A percentile compares a stretch with the other conserved stretches of the same genome.
These are phyloP conservation scores for Cladophialophora immunda DNA, from an alignment of 2,329 filamentous ascomycete species.

Conservation along the genomic window DNA sequence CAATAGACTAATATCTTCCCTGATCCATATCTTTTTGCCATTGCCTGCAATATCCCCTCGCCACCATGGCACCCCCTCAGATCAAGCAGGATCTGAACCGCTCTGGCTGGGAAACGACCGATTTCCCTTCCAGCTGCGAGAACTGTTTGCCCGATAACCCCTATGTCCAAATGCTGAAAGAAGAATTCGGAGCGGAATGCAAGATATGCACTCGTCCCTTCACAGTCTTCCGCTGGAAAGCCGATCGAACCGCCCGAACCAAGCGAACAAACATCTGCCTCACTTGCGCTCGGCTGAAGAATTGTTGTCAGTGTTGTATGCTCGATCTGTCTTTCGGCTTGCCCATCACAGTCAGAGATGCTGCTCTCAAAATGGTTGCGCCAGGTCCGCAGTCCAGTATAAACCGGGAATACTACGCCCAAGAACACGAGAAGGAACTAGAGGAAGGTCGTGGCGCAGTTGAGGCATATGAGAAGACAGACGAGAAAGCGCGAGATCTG, in stretches of 20 bases:
- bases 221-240: constrained; percentile 94
- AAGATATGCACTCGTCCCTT: constrained; percentile 93
- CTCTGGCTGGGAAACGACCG: constrained; percentile 87
- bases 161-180: constrained; percentile 98
- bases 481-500: constrained; percentile 93
- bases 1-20: not conserved
- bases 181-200: constrained; percentile 90
- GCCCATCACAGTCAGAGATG: constrained; percentile 93
- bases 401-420: constrained; percentile 96
- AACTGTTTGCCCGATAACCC: constrained; percentile 95
- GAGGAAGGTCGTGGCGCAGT: constrained; percentile 86
- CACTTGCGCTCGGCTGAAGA: constrained; percentile 95
- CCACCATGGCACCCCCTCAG: constrained; percentile 76
- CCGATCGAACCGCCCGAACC: constrained; percentile 87
- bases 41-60: not conserved
- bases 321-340: constrained; percentile 95
- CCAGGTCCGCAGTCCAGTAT: constrained; percentile 91
- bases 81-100: constrained; percentile 97
- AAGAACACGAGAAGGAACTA: constrained; percentile 94
- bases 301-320: constrained; percentile 99
- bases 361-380: constrained; percentile 96
- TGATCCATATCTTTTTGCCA: not conserved
- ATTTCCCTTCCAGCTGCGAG: constrained; percentile 69
- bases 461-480: constrained; percentile 95
- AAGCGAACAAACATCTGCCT: constrained; percentile 96